phyloP scores from a whole-genome alignment of 1,139 yeast species.

The Trichomonascaceae sp. region DNA sequence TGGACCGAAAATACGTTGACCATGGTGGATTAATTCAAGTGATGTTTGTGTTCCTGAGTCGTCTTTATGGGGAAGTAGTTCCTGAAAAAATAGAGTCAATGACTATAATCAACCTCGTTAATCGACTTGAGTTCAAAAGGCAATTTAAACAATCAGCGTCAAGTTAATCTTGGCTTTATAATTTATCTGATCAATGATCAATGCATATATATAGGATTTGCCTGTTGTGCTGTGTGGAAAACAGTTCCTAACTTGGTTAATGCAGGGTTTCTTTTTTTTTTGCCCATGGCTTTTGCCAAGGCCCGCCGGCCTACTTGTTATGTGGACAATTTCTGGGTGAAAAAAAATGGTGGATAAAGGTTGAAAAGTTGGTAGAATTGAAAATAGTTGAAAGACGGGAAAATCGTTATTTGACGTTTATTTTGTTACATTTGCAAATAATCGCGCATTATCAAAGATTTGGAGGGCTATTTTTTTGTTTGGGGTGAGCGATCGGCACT shows the following conservation, averaged over 20 bases:
- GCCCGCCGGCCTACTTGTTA: background rate
- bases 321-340: background rate
- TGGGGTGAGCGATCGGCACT: background rate
- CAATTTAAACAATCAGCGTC: background rate
- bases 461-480: background rate
- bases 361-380: no score
- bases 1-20: constrained; percentile 38
- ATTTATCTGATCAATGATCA: background rate
- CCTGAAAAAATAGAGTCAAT: background rate
- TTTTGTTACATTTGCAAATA: background rate
- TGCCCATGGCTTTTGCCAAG: background rate
- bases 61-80: background rate
- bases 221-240: background rate
- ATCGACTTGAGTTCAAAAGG: background rate
- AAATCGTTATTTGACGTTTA: background rate
- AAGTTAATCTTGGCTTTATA: background rate
- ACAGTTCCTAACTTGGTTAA: background rate
- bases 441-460: background rate
- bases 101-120: no score
- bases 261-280: background rate
- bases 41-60: background rate
- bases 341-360: background rate
- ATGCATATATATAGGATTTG: background rate
- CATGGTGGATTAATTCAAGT: constrained; percentile 20
- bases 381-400: background rate